Conservation (phyloP, 2,329 filamentous ascomycete species). For the Aspergillus pseudoterreus region DNA sequence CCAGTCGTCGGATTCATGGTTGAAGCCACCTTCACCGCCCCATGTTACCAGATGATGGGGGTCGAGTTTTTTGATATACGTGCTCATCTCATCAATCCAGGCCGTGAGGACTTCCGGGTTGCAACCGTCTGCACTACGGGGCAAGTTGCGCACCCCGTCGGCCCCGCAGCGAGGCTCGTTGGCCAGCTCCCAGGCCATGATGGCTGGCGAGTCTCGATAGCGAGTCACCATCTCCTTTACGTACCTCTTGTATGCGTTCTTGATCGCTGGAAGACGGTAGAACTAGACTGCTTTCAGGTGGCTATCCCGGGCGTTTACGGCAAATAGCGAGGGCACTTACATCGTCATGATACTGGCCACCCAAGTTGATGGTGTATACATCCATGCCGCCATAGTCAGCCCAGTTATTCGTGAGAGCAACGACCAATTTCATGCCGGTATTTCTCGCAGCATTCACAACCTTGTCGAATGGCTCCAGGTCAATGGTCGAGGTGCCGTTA, state of each 20-base stretch:
- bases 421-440: slow-evolving; percentile 12
- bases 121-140: slow-evolving; percentile 7
- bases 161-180: slow-evolving; percentile 13
- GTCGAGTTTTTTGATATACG: slow-evolving; percentile 13
- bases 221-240: slow-evolving; percentile 11
- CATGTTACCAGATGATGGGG: slow-evolving; percentile 13
- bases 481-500: slow-evolving; percentile 11
- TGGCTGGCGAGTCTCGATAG: background rate
- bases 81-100: slow-evolving; percentile 15
- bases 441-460: slow-evolving; percentile 10
- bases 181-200: background rate
- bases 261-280: slow-evolving; percentile 10
- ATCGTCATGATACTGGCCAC: slow-evolving; percentile 13
- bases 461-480: slow-evolving; percentile 13
- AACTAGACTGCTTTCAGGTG: slow-evolving; percentile 2
- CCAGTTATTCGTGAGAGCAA: slow-evolving; percentile 14
- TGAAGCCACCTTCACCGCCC: slow-evolving; percentile 14
- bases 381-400: slow-evolving; percentile 14
- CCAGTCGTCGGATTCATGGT: slow-evolving; percentile 13
- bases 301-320: too few species aligned
- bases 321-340: background rate
- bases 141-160: slow-evolving; percentile 10
- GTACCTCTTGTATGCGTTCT: slow-evolving; percentile 12
- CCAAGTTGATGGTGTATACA: slow-evolving; percentile 12
- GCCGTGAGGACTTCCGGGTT: slow-evolving; percentile 7